Evolutionary conservation across 371 early-diverging fungal genomes (phyloP).

Genomic region (Amoeboradix gromovi): DNA sequence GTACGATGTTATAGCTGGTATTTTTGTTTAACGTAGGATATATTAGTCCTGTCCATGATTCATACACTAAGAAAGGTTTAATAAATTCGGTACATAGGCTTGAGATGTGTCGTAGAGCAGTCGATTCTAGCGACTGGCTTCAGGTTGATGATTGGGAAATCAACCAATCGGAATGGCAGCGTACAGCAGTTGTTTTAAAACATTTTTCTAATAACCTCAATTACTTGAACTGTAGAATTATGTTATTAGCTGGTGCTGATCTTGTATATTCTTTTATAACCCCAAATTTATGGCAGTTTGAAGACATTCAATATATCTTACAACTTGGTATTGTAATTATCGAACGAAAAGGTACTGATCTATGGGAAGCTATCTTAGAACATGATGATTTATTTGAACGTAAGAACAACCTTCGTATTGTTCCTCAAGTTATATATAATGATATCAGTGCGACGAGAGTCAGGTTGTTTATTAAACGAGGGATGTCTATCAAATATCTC

Average conservation of each 20-base stretch:
- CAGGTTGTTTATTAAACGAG: constrained; percentile 63
- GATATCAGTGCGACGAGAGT: constrained; percentile 85
- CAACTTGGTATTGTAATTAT: constrained; percentile 61
- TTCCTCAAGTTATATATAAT: constrained; percentile 79
- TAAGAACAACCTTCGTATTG: constrained; percentile 59
- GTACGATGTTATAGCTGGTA: constrained; percentile 41
- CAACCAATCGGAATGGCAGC: constrained; percentile 37
- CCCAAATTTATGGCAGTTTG: constrained; percentile 82
- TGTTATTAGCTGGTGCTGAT: constrained; percentile 86
- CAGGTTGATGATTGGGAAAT: constrained; percentile 92
- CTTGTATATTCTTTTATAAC: constrained; percentile 74
- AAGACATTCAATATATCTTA: constrained; percentile 11
- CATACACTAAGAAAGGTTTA: constrained; percentile 64
- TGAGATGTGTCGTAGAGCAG: constrained; percentile 67
- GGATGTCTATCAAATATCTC: constrained; percentile 77
- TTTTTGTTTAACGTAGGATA: constrained; percentile 76
- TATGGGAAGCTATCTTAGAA: constrained; percentile 54
- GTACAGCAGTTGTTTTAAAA: constrained; percentile 68
- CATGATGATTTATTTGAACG: constrained; percentile 69
- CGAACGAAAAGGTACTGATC: constrained; percentile 77
- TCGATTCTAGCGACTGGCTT: constrained; percentile 50
- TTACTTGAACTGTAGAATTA: constrained; percentile 32
- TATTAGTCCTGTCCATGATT: constrained; percentile 78
- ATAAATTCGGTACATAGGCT: constrained; percentile 57
- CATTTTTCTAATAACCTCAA: constrained; percentile 72